phyloP scores from a whole-genome alignment of 2,329 filamentous ascomycete species.

The Penicillium sp. region DNA sequence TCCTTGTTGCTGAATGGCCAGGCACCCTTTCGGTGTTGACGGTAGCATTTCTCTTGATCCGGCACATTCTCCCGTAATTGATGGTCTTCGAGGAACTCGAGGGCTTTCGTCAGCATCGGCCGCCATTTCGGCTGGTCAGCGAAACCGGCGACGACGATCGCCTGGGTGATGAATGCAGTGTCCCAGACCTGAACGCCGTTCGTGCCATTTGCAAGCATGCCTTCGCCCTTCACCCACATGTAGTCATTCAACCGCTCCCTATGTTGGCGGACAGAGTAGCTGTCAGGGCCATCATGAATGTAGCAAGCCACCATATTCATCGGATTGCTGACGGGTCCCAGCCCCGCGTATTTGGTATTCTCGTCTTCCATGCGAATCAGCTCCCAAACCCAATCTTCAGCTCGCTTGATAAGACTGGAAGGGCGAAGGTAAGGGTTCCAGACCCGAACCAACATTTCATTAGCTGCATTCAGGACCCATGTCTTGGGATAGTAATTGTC shows the following conservation, averaged over 20 bases:
- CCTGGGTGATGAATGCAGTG: slow-evolving; percentile 83
- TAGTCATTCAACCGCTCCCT: slow-evolving; percentile 79
- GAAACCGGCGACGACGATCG: slow-evolving; percentile 72
- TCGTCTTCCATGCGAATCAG: slow-evolving; percentile 86
- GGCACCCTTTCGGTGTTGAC: slow-evolving; percentile 84
- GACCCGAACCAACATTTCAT: slow-evolving; percentile 73
- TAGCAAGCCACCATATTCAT: slow-evolving; percentile 90
- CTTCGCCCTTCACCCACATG: slow-evolving; percentile 86
- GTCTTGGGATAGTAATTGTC: slow-evolving; percentile 96
- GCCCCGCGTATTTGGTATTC: slow-evolving; percentile 80
- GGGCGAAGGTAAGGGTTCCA: slow-evolving; percentile 76
- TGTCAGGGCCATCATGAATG: slow-evolving; percentile 74
- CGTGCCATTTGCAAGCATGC: slow-evolving; percentile 91
- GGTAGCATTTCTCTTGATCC: slow-evolving; percentile 76
- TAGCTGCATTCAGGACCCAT: slow-evolving; percentile 72
- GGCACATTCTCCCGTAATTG: slow-evolving; percentile 81
- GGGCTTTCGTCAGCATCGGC: slow-evolving; percentile 75
- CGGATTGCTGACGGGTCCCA: slow-evolving; percentile 84
- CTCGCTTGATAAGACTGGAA: slow-evolving; percentile 61
- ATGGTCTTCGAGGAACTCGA: slow-evolving; percentile 83
- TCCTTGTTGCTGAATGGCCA: slow-evolving; percentile 93
- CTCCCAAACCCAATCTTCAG: slow-evolving; percentile 77
- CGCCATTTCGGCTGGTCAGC: slow-evolving; percentile 72
- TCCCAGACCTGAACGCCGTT: slow-evolving; percentile 99
- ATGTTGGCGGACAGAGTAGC: slow-evolving; percentile 68